A percentile compares a stretch with the other conserved stretches of the same genome.
phyloP scores from a whole-genome alignment of 768 basidiomycete species.

The Lentinula aciculospora region DNA sequence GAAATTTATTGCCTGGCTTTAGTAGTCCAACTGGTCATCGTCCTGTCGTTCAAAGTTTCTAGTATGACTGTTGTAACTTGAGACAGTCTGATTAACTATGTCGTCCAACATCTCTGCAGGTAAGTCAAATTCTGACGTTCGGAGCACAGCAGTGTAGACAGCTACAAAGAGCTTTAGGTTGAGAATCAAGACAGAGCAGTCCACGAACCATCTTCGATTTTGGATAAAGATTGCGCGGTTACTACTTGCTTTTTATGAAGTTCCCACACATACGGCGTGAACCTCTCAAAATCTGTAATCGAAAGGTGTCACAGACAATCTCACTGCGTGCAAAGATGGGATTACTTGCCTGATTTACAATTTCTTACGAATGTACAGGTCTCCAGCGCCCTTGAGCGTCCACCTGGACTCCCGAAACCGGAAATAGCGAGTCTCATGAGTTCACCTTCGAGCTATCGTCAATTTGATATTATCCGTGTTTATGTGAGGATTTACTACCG shows the following conservation, averaged over 20 bases:
- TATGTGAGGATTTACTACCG: constrained; percentile 29
- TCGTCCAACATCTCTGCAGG: constrained; percentile 65
- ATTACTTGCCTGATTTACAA: constrained; percentile 60
- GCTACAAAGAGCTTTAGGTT: constrained; percentile 31
- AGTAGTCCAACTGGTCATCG: not conserved
- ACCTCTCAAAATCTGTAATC: constrained; percentile 66
- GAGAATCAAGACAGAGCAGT: not conserved
- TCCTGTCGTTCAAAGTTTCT: not conserved
- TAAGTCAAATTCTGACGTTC: constrained; percentile 69
- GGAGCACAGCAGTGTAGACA: constrained; percentile 65
- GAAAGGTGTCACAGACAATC: not conserved
- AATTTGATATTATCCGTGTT: not conserved
- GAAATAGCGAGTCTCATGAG: constrained; percentile 95
- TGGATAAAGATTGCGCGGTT: constrained; percentile 82
- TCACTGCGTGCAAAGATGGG: not conserved
- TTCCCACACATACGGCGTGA: constrained; percentile 64
- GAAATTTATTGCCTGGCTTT: no score
- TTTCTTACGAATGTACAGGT: constrained; percentile 68
- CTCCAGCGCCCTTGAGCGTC: constrained; percentile 53
- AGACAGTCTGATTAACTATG: constrained; percentile 49
- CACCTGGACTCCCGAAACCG: constrained; percentile 62
- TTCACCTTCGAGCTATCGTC: constrained; percentile 23
- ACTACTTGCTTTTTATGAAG: constrained; percentile 85
- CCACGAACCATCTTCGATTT: constrained; percentile 84
- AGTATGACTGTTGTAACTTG: constrained; percentile 16